Percentiles rank a stretch among this genome's conserved stretches.
phyloP scores from a whole-genome alignment of 768 basidiomycete genomes.

The Boletus bicolor region DNA sequence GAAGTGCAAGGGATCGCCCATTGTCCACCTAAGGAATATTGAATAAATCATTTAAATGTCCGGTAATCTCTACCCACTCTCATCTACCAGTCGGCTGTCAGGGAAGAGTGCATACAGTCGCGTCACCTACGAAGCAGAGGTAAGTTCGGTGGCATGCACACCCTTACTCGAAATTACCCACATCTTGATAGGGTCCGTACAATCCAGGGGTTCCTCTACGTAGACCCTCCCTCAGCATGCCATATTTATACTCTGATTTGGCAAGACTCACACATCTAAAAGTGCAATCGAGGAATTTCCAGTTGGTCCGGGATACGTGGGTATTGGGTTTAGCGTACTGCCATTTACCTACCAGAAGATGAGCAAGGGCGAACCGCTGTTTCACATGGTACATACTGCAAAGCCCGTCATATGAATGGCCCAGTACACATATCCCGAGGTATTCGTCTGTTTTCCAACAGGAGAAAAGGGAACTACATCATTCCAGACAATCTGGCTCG shows the following conservation, averaged over 20 bases:
- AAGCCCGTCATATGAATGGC: slow-evolving; percentile 57
- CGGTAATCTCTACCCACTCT: slow-evolving; percentile 35
- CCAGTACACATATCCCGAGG: slow-evolving; percentile 77
- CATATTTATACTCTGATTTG: neutral
- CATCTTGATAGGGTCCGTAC: slow-evolving; percentile 77
- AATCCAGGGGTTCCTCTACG: slow-evolving; percentile 66
- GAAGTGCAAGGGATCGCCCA: slow-evolving; percentile 77
- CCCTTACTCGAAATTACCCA: slow-evolving; percentile 30
- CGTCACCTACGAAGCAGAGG: slow-evolving; percentile 48
- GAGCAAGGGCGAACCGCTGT: neutral
- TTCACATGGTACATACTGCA: slow-evolving; percentile 36
- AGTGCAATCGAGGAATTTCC: slow-evolving; percentile 61
- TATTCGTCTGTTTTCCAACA: slow-evolving; percentile 50
- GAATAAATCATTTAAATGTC: neutral
- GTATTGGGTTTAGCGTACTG: slow-evolving; percentile 47
- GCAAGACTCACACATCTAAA: slow-evolving; percentile 63
- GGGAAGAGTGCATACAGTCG: slow-evolving; percentile 59
- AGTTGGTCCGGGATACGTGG: slow-evolving; percentile 60
- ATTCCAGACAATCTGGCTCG: slow-evolving; percentile 65
- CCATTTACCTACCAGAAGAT: slow-evolving; percentile 49
- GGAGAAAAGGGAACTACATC: slow-evolving; percentile 73
- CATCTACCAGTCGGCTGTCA: slow-evolving; percentile 65
- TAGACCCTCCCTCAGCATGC: slow-evolving; percentile 1
- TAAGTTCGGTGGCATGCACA: neutral
- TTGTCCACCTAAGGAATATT: slow-evolving; percentile 46